These are phyloP conservation scores for Bruguiera parviflora DNA, from an alignment of 345 rosid genomes.

Conservation along the genomic window DNA sequence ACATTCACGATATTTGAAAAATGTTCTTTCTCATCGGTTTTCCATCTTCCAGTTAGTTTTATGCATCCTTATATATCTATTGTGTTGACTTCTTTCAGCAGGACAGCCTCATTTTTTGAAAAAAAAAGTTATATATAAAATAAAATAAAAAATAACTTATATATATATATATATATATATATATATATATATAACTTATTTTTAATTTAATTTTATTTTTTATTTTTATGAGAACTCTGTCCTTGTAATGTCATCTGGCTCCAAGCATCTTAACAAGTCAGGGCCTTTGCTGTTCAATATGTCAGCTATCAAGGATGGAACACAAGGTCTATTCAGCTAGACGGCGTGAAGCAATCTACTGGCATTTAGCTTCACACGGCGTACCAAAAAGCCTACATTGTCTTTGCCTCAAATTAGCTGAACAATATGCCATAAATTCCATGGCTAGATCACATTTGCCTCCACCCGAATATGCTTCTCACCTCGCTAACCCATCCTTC, in stretches of 20 bases:
- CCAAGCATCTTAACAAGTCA: constrained; percentile 3
- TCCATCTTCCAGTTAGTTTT: too few relatives aligned
- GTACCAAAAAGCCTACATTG: constrained; percentile 82
- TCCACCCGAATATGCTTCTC: constrained; percentile 66
- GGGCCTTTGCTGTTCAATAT: constrained; percentile 4
- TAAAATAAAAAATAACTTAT: too few relatives aligned
- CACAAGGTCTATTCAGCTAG: constrained; percentile 66
- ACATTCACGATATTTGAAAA: too few relatives aligned
- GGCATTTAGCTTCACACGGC: constrained; percentile 92
- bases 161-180: too few relatives aligned
- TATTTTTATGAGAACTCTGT: background rate
- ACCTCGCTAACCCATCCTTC: constrained; percentile 61
- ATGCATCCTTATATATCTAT: too few relatives aligned
- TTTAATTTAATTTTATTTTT: too few relatives aligned
- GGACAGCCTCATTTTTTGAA: background rate
- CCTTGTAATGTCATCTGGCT: background rate
- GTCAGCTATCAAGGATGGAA: constrained; percentile 71
- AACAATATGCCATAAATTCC: constrained; percentile 83
- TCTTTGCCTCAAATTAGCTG: constrained; percentile 78
- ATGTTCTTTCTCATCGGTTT: too few relatives aligned
- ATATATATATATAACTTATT: too few relatives aligned
- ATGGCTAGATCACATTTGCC: constrained; percentile 76
- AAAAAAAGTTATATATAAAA: too few relatives aligned
- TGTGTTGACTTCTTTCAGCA: too few relatives aligned
- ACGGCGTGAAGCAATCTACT: constrained; percentile 67